A percentile compares a stretch with the other conserved stretches of the same genome.
Conservation (phyloP, 176 grass and related monocot genomes). For the Cenchrus purpureus region DNA sequence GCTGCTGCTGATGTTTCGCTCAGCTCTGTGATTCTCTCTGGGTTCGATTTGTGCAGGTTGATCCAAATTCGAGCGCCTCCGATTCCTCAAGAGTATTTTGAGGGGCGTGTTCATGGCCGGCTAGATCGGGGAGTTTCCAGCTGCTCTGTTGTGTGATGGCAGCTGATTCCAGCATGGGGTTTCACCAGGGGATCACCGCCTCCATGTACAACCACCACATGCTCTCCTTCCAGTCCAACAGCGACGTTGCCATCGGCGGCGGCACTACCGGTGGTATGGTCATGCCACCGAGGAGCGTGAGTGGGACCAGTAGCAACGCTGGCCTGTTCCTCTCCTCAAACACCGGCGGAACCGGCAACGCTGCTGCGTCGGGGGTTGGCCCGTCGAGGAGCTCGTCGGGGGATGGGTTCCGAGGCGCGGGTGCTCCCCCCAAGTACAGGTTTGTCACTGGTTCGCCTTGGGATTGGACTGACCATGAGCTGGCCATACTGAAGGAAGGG, state of each 20-base stretch:
- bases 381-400: conserved; percentile 62
- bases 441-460: conserved; percentile 57
- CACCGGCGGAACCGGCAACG: conserved; percentile 39
- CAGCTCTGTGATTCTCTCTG: not conserved
- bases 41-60: conserved; percentile 52
- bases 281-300: conserved; percentile 36
- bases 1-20: not conserved
- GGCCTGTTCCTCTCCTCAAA: conserved; percentile 54
- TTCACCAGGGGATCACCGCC: conserved; percentile 72
- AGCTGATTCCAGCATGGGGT: conserved; percentile 83
- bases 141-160: conserved; percentile 53
- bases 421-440: conserved; percentile 61
- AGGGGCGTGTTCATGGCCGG: conserved; percentile 5
- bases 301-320: conserved; percentile 46
- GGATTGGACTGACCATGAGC: conserved; percentile 74
- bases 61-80: conserved; percentile 35
- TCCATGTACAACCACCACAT: conserved; percentile 76
- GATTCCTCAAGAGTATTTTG: conserved; percentile 14
- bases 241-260: conserved; percentile 7
- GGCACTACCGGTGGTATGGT: conserved; percentile 48
- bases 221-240: conserved; percentile 89
- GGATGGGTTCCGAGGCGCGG: conserved; percentile 41
- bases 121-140: conserved; percentile 42
- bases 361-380: conserved; percentile 35
- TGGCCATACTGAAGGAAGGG: conserved; percentile 70